Evolutionary conservation across 176 grass and related monocot genomes (phyloP).

Genomic region (Oryza longistaminata): DNA sequence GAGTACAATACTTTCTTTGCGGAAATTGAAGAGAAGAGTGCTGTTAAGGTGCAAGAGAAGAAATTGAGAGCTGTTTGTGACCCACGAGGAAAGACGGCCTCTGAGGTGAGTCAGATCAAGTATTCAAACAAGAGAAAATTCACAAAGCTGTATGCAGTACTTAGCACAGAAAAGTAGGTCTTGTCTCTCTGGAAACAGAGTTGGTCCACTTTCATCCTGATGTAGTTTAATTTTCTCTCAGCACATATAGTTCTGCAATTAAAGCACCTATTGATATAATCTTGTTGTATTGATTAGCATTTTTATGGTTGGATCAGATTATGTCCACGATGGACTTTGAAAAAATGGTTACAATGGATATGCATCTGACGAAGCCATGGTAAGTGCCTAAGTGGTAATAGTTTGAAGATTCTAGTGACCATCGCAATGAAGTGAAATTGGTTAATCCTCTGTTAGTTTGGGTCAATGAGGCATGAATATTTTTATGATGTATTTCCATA

Average conservation of each 20-base stretch:
- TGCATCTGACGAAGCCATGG: constrained; percentile 22
- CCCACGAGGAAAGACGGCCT: not conserved
- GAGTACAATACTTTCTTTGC: not conserved
- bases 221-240: no score
- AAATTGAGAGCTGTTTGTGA: not conserved
- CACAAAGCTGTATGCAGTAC: no score
- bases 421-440: not conserved
- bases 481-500: not conserved
- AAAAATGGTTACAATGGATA: constrained; percentile 19
- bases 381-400: not conserved
- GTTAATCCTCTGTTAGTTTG: not conserved
- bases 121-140: no score
- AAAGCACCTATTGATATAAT: no score
- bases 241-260: no score
- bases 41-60: not conserved
- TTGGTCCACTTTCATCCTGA: no score
- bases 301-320: no score
- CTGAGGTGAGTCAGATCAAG: not conserved
- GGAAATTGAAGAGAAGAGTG: not conserved
- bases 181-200: no score
- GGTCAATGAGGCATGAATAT: no score
- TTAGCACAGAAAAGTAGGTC: no score
- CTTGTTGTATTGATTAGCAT: no score
- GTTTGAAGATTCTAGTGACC: not conserved
- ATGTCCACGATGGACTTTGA: no score